A percentile compares a stretch with the other conserved stretches of the same genome.
phyloP scores from a whole-genome alignment of 768 basidiomycete species.

The Pleurotus pulmonarius region DNA sequence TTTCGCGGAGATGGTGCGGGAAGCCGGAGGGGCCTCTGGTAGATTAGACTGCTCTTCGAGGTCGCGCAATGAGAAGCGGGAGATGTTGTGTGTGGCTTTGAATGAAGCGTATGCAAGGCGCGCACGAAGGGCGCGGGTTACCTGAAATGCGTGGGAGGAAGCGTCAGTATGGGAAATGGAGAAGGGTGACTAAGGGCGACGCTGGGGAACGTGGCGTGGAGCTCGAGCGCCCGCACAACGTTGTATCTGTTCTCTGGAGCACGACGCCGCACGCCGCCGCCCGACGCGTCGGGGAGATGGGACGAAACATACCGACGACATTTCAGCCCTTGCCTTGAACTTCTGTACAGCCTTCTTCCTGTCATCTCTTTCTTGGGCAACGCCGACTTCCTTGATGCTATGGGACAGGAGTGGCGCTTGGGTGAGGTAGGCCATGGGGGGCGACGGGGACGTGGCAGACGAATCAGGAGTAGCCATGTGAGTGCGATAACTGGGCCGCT shows the following conservation, averaged over 20 bases:
- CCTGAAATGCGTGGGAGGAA: slow-evolving; percentile 41
- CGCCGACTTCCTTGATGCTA: slow-evolving; percentile 23
- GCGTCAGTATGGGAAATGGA: slow-evolving; percentile 24
- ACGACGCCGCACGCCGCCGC: slow-evolving; percentile 17
- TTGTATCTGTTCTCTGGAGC: background rate
- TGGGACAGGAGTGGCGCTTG: slow-evolving; percentile 33
- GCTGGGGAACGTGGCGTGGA: background rate
- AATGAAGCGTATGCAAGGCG: slow-evolving; percentile 81
- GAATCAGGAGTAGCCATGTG: slow-evolving; percentile 79
- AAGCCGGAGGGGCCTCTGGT: slow-evolving; percentile 34
- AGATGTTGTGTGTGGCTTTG: slow-evolving; percentile 74
- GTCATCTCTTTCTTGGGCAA: slow-evolving; percentile 49
- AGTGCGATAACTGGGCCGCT: slow-evolving; percentile 25
- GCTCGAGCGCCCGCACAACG: background rate
- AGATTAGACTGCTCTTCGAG: slow-evolving; percentile 60
- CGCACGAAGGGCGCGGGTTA: slow-evolving; percentile 76
- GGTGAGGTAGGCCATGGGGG: slow-evolving; percentile 63
- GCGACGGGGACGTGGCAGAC: slow-evolving; percentile 80
- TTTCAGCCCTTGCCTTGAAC: slow-evolving; percentile 74
- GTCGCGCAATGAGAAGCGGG: slow-evolving; percentile 63
- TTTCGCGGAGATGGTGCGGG: slow-evolving; percentile 57
- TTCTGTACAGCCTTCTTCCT: slow-evolving; percentile 69
- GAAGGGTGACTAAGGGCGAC: background rate
- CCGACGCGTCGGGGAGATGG: slow-evolving; percentile 45
- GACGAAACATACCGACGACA: slow-evolving; percentile 67